Base-by-base conservation (phyloP, 2,329 filamentous ascomycete species). In the Aspergillus udagawae region DNA sequence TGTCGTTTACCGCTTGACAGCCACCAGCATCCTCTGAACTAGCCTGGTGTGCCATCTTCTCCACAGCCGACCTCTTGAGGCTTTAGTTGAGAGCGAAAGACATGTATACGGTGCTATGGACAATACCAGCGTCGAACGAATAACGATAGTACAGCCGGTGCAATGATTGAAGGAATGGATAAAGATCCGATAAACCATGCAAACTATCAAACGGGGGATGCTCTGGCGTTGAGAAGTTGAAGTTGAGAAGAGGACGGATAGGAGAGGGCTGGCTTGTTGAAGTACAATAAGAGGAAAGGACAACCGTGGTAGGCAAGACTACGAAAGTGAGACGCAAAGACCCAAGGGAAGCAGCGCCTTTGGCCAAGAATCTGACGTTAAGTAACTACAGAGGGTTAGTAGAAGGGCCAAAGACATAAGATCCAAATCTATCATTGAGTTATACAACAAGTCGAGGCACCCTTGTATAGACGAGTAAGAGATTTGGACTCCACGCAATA, bases 401-500 rank as follows among this genome's bases (percentile, higher is more conserved):
- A 14, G 9, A 47, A 23, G 23, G 21, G 5, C 17, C 32, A 38
- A 6, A n/a, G 14, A 17, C 4, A 49, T 25, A 50, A 8, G 12
- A 20, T 32, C 21, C 6, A 32, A n/a, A 8, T 20, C 9, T 29
- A 20, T 29, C 49, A 10, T 35, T 14, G 27, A 29, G 21, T 17
- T 28, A 49, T 25, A 3, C 8, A 41, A 53, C 28, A 55, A 49
- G 28, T 32, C 29, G 27, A 47, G 6, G 49, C 42, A 52, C 45
- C 49, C 48, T 51, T 60, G 41, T 23, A 55, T 47, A 60, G 49
- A 23, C 23, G 35, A 60, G 27, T 42, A 55, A 52, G 45, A 59
- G 51, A 56, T 50, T 49, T 44, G 55, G 54, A 61, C 61, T 62
- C 59, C 63, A 62, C 60, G 64, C 64, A 65, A 71, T 73, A 68